Percentiles rank a stretch among this genome's conserved stretches.
phyloP scores from a whole-genome alignment of 106 monocot genomes.

The Cymbidium sinense region DNA sequence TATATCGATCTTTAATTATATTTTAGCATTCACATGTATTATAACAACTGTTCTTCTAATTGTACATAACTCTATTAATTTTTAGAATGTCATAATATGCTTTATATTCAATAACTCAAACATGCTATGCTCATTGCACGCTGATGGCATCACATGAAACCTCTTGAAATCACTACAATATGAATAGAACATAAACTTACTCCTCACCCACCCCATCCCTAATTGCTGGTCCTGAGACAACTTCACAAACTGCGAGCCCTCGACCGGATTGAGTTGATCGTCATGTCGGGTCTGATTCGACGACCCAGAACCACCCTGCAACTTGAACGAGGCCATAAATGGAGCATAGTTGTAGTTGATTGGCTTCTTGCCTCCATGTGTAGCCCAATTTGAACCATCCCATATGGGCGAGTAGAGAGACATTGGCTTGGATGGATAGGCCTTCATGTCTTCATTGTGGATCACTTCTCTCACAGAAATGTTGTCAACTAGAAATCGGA shows the following conservation, averaged over 20 bases:
- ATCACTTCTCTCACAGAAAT: slow-evolving; percentile 42
- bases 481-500: too few species aligned
- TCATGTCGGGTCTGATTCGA: slow-evolving; percentile 6
- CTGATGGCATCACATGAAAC: slow-evolving; percentile 30
- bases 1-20: too few species aligned
- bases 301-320: slow-evolving; percentile 18
- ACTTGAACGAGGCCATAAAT: slow-evolving; percentile 20
- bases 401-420: slow-evolving; percentile 27
- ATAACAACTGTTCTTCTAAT: too few species aligned
- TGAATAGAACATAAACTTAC: slow-evolving; percentile 45
- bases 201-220: slow-evolving; percentile 37
- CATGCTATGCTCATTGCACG: slow-evolving; percentile 23
- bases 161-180: slow-evolving; percentile 41
- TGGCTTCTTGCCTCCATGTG: slow-evolving; percentile 20
- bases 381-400: slow-evolving; percentile 41
- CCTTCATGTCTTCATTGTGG: slow-evolving; percentile 30
- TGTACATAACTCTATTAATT: too few species aligned
- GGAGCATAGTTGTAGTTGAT: slow-evolving; percentile 35
- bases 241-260: slow-evolving; percentile 22
- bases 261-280: slow-evolving; percentile 9
- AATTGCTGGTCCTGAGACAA: slow-evolving; percentile 29
- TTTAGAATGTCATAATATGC: too few species aligned
- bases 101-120: too few species aligned
- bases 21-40: too few species aligned
- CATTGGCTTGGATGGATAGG: slow-evolving; percentile 48